Percentiles rank a stretch among this genome's conserved stretches.
Conservation (phyloP, 352 stramenopile species). For the Phytophthora gonapodyides region DNA sequence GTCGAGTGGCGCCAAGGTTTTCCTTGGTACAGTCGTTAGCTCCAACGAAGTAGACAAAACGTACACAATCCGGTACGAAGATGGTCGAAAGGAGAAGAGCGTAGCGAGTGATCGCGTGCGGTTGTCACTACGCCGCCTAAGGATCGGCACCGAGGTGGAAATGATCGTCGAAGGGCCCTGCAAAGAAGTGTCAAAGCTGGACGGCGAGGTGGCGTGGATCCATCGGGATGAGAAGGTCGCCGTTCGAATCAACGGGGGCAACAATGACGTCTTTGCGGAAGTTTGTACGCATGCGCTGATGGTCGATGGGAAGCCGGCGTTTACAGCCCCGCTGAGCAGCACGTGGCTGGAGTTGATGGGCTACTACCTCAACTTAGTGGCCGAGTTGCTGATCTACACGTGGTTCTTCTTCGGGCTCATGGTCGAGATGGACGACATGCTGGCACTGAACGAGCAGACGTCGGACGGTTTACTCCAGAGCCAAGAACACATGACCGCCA, state of each 20-base stretch:
- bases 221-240: constrained; percentile 74
- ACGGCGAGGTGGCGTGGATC: constrained; percentile 73
- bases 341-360: constrained; percentile 64
- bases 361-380: constrained; percentile 56
- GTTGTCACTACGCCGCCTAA: constrained; percentile 54
- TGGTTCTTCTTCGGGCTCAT: constrained; percentile 69
- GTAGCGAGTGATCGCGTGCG: constrained; percentile 56
- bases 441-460: constrained; percentile 36
- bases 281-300: constrained; percentile 68
- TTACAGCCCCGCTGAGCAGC: constrained; percentile 63
- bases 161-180: constrained; percentile 76
- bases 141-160: constrained; percentile 69
- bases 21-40: constrained; percentile 47
- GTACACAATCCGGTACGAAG: constrained; percentile 60
- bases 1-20: constrained; percentile 48
- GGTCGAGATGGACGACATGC: constrained; percentile 64
- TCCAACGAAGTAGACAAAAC: constrained; percentile 51
- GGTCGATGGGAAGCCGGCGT: constrained; percentile 65
- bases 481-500: constrained; percentile 32
- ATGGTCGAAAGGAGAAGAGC: constrained; percentile 65
- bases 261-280: constrained; percentile 72
- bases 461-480: constrained; percentile 37
- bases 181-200: constrained; percentile 74
- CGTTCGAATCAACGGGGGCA: constrained; percentile 60
- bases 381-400: constrained; percentile 52